Evolutionary conservation across 2,329 filamentous ascomycete species (phyloP), one percentile per base, ranked within the genome.

Genomic region (Penicillium frequentans): DNA sequence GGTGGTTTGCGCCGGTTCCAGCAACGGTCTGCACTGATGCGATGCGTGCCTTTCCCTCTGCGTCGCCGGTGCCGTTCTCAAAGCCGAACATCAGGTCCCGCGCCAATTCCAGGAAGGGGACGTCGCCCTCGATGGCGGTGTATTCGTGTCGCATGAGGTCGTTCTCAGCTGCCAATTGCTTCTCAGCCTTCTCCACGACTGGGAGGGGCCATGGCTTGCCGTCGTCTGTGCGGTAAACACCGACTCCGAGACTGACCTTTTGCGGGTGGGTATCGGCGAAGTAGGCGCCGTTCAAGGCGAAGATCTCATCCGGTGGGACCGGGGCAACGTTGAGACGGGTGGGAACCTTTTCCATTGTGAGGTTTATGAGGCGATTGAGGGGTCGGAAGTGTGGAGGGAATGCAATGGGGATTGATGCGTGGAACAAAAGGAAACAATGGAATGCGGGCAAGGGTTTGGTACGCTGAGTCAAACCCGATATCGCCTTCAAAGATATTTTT

Each of bases 201-300:
- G 93, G 92, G 58, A 97, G 79, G 59, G 96, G 88, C 93, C 93
- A 97, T n/a, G 93, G 93, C 81, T 96, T 96, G 64, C 91, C 93
- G 72, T 91, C 89, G 77, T 96, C 84, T 70, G 95, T 93, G 72
- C 93, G 85, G 79, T 96, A 97, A 58, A 93, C 92, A 68, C 93
- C 93, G 77, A 96, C 82, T 72, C 92, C 91, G 75, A 97, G 78
- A 76, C 96, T 93, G 68, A 97, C 90, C 80, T 97, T 97, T 73
- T 90, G 84, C 46, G 80, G 72, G 68, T 78, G 76, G 27, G 83
- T 77, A 72, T 97, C 93, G 57, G 88, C 89, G 72, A 85, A 86
- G 82, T 87, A 97, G 61, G 90, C 91, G 60, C 88, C 86, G 84
- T 92, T 91, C 70, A 97, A 80, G 52, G 91, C 91, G 74, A 97